These are phyloP conservation scores for Penicillium sp. DNA, from an alignment of 2,329 filamentous ascomycete species.

Conservation along the genomic window DNA sequence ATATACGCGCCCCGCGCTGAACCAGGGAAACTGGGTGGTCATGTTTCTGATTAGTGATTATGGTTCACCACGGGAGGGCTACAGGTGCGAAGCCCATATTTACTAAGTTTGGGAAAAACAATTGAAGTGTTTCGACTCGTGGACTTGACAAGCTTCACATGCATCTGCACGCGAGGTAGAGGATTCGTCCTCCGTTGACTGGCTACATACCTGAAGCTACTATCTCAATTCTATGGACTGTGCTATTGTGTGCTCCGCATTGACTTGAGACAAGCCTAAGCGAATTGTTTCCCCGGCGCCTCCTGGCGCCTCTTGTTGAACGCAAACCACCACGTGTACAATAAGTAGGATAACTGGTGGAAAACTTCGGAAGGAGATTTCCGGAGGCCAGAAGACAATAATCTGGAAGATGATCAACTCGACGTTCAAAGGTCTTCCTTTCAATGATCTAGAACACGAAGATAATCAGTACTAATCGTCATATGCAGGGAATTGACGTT, in stretches of 20 bases:
- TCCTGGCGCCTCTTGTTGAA: not conserved
- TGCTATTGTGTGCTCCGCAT: not conserved
- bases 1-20: conserved; percentile 9
- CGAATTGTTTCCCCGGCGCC: not conserved
- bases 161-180: not conserved
- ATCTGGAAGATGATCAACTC: not conserved
- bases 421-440: not conserved
- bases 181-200: conserved; percentile 2
- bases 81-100: not conserved
- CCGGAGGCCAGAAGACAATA: not conserved
- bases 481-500: not conserved
- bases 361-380: not conserved
- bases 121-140: not conserved
- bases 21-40: conserved; percentile 15
- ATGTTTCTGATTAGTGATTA: conserved; percentile 14
- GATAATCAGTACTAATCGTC: not conserved
- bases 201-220: not conserved
- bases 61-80: conserved; percentile 2
- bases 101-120: not conserved
- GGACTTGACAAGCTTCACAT: conserved; percentile 5
- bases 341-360: not conserved
- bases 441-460: not conserved
- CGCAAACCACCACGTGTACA: not conserved
- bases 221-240: not conserved
- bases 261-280: not conserved